Percentiles rank a stretch among this genome's conserved stretches.
These are phyloP conservation scores for Penicillium decumbens DNA, from an alignment of 2,329 filamentous ascomycete genomes.

Conservation along the genomic window DNA sequence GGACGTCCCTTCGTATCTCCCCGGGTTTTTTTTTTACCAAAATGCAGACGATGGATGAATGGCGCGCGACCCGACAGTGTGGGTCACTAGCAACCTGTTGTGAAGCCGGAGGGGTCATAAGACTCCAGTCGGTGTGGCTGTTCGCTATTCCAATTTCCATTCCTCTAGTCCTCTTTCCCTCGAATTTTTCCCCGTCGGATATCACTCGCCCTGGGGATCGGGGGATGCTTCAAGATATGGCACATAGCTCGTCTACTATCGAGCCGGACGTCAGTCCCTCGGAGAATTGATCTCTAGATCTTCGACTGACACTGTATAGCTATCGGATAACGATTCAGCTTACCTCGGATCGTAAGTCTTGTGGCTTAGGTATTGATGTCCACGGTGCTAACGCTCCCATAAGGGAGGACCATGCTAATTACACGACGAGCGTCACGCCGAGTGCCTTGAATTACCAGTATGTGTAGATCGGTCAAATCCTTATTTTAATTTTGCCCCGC, in stretches of 20 bases:
- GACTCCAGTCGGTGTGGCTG: conserved; percentile 19
- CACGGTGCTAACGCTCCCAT: conserved; percentile 7
- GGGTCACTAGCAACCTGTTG: conserved; percentile 14
- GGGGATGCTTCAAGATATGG: conserved; percentile 8
- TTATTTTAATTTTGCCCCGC: background rate
- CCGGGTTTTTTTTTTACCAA: too few relatives aligned
- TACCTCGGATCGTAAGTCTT: conserved; percentile 27
- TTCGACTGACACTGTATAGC: conserved; percentile 10
- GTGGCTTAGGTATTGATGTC: background rate
- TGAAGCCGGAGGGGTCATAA: conserved; percentile 20
- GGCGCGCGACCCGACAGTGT: background rate
- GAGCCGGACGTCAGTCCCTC: conserved; percentile 26
- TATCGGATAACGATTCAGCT: conserved; percentile 25
- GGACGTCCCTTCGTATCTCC: background rate
- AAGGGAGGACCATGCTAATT: conserved; percentile 26
- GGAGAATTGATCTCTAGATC: background rate
- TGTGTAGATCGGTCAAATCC: conserved; percentile 2
- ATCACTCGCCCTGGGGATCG: background rate
- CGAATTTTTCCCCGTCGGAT: background rate
- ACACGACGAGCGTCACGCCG: conserved; percentile 31
- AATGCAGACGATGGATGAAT: too few relatives aligned
- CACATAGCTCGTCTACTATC: conserved; percentile 15
- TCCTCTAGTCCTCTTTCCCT: conserved; percentile 12
- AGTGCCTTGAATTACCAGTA: conserved; percentile 31
- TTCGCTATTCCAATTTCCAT: conserved; percentile 11